These are phyloP conservation scores for Epichloe gansuensis DNA, from an alignment of 2,329 filamentous ascomycete genomes.

Conservation along the genomic window DNA sequence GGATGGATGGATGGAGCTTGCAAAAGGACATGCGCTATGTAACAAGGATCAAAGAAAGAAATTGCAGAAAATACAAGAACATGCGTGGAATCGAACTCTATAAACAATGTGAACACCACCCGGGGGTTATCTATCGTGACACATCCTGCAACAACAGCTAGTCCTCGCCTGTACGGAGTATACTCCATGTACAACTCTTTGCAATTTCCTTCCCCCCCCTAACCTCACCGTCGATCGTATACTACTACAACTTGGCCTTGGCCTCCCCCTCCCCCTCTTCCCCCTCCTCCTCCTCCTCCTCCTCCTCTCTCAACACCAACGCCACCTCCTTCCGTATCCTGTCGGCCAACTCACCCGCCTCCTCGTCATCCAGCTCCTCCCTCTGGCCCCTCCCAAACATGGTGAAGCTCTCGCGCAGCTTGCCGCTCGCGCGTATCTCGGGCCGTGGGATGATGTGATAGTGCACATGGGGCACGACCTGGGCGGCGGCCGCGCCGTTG, in stretches of 20 bases:
- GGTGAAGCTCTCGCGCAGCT: constrained; percentile 54
- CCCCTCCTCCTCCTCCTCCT: constrained; percentile 13
- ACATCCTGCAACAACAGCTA: too few species aligned
- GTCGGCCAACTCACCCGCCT: constrained; percentile 47
- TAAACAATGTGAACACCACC: too few species aligned
- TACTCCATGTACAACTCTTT: too few species aligned
- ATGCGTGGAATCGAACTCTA: too few species aligned
- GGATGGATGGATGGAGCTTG: too few species aligned
- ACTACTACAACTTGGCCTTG: constrained; percentile 26
- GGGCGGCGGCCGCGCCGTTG: constrained; percentile 77
- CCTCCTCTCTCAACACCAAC: constrained; percentile 32
- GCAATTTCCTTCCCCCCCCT: too few species aligned
- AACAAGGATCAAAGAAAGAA: too few species aligned
- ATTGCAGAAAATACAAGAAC: too few species aligned
- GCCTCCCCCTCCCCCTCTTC: constrained; percentile 20
- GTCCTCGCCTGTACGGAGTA: too few species aligned
- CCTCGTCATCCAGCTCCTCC: constrained; percentile 65
- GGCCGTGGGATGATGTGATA: constrained; percentile 89
- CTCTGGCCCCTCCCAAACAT: constrained; percentile 69
- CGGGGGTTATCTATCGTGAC: too few species aligned
- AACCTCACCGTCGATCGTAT: too few species aligned
- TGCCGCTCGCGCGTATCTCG: constrained; percentile 42
- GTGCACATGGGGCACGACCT: constrained; percentile 87
- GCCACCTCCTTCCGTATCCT: constrained; percentile 38
- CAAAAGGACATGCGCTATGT: too few species aligned